Percentiles rank a stretch among this genome's conserved stretches.
These are phyloP conservation scores for Suillus plorans DNA, from an alignment of 768 basidiomycete genomes.

Conservation along the genomic window DNA sequence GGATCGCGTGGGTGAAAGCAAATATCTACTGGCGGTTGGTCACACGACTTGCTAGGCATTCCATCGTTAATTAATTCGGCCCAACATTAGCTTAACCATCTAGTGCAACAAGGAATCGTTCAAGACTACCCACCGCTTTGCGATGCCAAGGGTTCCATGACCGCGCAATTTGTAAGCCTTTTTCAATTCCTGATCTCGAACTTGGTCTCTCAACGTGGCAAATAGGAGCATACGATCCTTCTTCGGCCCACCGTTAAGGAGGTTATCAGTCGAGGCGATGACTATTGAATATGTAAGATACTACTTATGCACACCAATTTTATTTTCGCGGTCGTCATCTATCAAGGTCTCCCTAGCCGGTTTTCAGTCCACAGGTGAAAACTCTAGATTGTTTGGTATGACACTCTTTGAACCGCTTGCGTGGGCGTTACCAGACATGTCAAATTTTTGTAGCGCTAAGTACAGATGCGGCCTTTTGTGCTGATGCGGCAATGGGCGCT, in stretches of 20 bases:
- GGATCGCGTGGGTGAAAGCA: slow-evolving; percentile 89
- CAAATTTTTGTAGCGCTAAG: background rate
- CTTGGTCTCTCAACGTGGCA: background rate
- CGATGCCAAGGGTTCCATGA: slow-evolving; percentile 85
- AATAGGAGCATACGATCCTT: slow-evolving; percentile 82
- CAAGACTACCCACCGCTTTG: slow-evolving; percentile 91
- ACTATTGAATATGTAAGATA: slow-evolving; percentile 49
- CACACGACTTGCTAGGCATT: background rate
- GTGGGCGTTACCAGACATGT: background rate
- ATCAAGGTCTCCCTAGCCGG: background rate
- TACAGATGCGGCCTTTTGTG: background rate
- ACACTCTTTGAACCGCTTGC: background rate
- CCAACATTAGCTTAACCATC: slow-evolving; percentile 69
- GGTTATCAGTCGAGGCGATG: slow-evolving; percentile 80
- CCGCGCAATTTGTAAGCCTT: slow-evolving; percentile 81
- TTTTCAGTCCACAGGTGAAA: background rate
- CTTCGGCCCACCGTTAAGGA: slow-evolving; percentile 84
- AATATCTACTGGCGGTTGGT: slow-evolving; percentile 85
- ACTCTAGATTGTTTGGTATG: background rate
- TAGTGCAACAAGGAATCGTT: slow-evolving; percentile 87
- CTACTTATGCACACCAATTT: background rate
- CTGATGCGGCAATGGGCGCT: background rate
- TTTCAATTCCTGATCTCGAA: slow-evolving; percentile 1
- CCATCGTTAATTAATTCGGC: slow-evolving; percentile 2
- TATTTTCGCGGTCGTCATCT: background rate